Evolutionary conservation across 2,329 filamentous ascomycete genomes (phyloP).

Genomic region (Phialophora macrospora): DNA sequence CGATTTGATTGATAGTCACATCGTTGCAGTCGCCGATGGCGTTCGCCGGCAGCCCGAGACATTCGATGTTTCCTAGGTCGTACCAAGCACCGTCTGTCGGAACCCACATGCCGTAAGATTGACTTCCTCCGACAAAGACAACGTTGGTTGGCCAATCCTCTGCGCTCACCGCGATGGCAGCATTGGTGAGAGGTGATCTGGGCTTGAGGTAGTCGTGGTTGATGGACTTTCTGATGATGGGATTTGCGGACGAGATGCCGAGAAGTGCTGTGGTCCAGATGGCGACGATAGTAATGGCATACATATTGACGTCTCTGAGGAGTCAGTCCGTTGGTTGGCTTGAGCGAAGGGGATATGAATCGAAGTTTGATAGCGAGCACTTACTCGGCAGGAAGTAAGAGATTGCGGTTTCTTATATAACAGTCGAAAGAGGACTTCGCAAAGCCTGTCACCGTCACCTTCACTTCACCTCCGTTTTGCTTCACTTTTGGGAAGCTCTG

Average conservation of each 20-base stretch:
- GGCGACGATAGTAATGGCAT: slow-evolving; percentile 14
- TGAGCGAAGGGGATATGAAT: background rate
- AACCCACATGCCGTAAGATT: slow-evolving; percentile 38
- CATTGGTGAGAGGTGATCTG: slow-evolving; percentile 28
- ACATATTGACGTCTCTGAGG: slow-evolving; percentile 22
- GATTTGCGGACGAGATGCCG: slow-evolving; percentile 20
- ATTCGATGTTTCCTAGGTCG: slow-evolving; percentile 33
- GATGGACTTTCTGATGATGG: slow-evolving; percentile 28
- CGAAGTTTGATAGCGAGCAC: background rate
- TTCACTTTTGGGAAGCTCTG: background rate
- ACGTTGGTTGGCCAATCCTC: slow-evolving; percentile 38
- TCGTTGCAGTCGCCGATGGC: slow-evolving; percentile 36
- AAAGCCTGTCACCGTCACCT: background rate
- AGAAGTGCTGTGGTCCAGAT: slow-evolving; percentile 26
- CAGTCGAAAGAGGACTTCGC: background rate
- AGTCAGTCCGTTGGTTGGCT: background rate
- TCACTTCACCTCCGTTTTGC: background rate
- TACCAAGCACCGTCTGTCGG: slow-evolving; percentile 33
- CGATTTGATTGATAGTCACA: slow-evolving; percentile 37
- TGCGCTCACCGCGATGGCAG: slow-evolving; percentile 13
- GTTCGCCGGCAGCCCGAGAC: slow-evolving; percentile 38
- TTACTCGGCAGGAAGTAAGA: background rate
- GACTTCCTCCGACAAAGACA: slow-evolving; percentile 36
- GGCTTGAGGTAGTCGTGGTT: slow-evolving; percentile 25
- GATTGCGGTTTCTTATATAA: slow-evolving; percentile 11